Evolutionary conservation across 176 grass and related monocot genomes (phyloP).

Genomic region (Rhynchospora pubera): DNA sequence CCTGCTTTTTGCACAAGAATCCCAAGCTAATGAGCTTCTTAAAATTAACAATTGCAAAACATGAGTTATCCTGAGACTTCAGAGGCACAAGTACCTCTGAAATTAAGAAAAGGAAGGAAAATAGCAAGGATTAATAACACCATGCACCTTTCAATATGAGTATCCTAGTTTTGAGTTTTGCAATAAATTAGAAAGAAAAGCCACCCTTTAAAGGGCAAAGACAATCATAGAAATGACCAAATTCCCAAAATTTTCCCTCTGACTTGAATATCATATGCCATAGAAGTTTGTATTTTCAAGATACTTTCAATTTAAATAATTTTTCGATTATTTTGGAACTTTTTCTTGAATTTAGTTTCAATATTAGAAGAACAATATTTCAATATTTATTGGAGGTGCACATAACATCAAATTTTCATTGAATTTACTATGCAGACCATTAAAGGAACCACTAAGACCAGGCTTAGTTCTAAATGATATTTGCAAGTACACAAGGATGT

Average conservation of each 20-base stretch:
- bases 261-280: background rate
- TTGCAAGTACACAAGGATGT: background rate
- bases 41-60: constrained; percentile 1
- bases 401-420: background rate
- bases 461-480: background rate
- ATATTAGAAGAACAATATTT: background rate
- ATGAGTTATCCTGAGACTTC: background rate
- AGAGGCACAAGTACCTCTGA: background rate
- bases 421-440: background rate
- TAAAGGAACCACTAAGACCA: background rate
- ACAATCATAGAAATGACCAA: background rate
- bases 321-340: no score
- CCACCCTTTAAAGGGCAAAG: background rate
- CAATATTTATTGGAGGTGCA: background rate
- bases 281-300: background rate
- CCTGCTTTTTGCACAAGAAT: constrained; percentile 32
- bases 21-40: background rate
- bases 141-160: background rate
- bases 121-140: background rate
- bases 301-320: constrained; percentile 4
- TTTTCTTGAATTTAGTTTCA: background rate
- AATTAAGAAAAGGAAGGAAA: background rate
- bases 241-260: background rate
- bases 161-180: background rate
- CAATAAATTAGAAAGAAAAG: no score